Percentiles rank a stretch among this genome's conserved stretches.
phyloP scores from a whole-genome alignment of 139 green algal species.

The Spirogloea muscicola region DNA sequence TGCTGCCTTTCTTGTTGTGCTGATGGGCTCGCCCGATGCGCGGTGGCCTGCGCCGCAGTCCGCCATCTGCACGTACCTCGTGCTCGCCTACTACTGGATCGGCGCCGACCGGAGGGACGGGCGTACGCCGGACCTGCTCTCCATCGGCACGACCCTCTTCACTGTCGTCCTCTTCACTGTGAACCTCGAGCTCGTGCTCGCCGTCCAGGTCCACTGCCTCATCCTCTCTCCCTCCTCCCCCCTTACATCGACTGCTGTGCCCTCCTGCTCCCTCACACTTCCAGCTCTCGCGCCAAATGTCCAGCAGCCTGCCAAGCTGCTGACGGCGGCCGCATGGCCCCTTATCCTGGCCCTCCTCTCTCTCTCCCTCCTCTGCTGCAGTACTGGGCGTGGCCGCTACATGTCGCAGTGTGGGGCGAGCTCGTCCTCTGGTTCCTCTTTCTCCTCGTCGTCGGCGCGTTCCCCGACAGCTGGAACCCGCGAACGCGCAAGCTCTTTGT shows the following conservation, averaged over 20 bases:
- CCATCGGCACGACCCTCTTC: conserved; percentile 41
- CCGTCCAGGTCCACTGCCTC: conserved; percentile 24
- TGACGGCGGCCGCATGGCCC: no score
- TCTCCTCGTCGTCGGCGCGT: conserved; percentile 30
- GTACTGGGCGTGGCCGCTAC: conserved; percentile 50
- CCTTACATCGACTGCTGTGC: no score
- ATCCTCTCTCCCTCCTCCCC: no score
- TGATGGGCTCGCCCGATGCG: no score
- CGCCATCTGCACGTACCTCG: not conserved
- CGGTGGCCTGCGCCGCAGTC: no score
- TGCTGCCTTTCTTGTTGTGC: no score
- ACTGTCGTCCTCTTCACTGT: conserved; percentile 52
- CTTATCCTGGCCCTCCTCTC: no score
- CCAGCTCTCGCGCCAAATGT: no score
- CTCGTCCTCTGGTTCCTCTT: conserved; percentile 48
- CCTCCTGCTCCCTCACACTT: no score
- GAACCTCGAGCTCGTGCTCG: conserved; percentile 52
- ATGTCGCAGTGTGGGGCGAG: conserved; percentile 47
- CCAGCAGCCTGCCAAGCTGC: no score
- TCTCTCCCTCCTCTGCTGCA: no score
- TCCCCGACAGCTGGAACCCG: not conserved
- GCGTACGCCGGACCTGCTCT: not conserved
- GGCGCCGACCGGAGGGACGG: not conserved
- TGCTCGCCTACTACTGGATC: conserved; percentile 16
- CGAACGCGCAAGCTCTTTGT: not conserved